phyloP scores from a whole-genome alignment of 75 land plant species.

The Cryptomeria japonica region DNA sequence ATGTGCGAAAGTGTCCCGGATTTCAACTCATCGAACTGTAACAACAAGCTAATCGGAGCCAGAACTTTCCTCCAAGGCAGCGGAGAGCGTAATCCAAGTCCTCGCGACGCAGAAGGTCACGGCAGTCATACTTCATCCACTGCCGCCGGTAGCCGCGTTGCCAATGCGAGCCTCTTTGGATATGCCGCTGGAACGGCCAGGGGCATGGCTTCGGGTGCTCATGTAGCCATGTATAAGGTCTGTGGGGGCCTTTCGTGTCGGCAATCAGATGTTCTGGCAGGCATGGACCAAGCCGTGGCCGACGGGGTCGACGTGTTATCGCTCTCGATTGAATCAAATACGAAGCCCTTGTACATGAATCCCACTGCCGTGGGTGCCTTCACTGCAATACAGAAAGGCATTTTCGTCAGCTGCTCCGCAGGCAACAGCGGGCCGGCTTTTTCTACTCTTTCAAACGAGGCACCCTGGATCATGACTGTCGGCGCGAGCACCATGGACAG shows the following conservation, averaged over 20 bases:
- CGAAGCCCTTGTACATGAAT: constrained; percentile 5
- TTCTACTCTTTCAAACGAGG: not conserved
- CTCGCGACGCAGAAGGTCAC: constrained; percentile 88
- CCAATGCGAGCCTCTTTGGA: constrained; percentile 57
- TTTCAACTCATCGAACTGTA: constrained; percentile 44
- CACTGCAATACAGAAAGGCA: constrained; percentile 15
- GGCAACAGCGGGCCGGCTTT: constrained; percentile 15
- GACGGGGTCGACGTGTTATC: constrained; percentile 65
- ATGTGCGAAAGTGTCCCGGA: constrained; percentile 50
- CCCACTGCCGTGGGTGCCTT: constrained; percentile 21
- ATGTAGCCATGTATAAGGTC: constrained; percentile 84
- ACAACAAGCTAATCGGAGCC: constrained; percentile 70
- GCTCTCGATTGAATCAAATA: constrained; percentile 12
- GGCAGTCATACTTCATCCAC: constrained; percentile 76
- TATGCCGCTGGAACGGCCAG: constrained; percentile 66
- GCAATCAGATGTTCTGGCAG: constrained; percentile 78
- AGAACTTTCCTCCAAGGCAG: constrained; percentile 47
- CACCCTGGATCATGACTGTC: not conserved
- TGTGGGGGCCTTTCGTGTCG: constrained; percentile 74
- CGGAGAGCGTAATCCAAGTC: constrained; percentile 56
- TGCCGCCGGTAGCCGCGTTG: constrained; percentile 29
- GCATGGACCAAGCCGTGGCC: constrained; percentile 54
- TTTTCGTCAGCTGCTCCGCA: constrained; percentile 21
- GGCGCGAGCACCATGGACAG: constrained; percentile 6
- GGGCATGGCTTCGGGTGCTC: constrained; percentile 76